Percentiles rank a stretch among this genome's conserved stretches.
Evolutionary conservation across 148 eudicot species (phyloP).

Genomic region (Fagopyrum homotropicum): DNA sequence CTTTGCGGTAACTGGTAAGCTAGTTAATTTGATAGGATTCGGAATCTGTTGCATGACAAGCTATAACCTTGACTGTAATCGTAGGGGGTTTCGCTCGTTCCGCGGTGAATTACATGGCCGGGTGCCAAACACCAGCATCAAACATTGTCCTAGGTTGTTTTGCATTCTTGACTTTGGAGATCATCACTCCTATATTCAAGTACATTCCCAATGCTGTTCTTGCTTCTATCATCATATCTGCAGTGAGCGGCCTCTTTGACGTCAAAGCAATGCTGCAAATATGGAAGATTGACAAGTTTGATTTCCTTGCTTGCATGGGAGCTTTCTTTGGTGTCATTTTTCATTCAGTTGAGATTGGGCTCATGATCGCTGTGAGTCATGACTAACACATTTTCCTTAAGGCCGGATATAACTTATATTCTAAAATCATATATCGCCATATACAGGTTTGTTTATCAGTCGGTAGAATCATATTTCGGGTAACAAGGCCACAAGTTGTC

Average conservation of each 20-base stretch:
- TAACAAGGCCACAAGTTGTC: background rate
- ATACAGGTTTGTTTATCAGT: background rate
- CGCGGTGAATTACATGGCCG: background rate
- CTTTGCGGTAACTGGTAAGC: background rate
- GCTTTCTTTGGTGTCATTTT: slow-evolving; percentile 48
- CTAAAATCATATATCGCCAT: background rate
- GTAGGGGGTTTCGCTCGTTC: background rate
- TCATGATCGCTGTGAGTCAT: background rate
- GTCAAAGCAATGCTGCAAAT: slow-evolving; percentile 18
- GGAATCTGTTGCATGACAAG: no score
- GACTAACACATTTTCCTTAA: background rate
- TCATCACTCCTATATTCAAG: background rate
- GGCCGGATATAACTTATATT: no score
- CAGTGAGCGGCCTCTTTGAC: background rate
- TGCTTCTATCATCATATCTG: background rate
- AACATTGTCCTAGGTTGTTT: background rate
- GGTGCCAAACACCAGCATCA: background rate
- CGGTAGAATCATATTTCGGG: background rate
- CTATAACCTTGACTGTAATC: background rate
- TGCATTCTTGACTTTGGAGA: background rate
- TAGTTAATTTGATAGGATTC: background rate
- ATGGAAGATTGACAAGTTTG: slow-evolving; percentile 44
- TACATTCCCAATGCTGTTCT: background rate
- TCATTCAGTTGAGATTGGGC: slow-evolving; percentile 36
- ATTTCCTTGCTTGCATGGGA: slow-evolving; percentile 43